Evolutionary conservation across 1,284 basidiomycete genomes (phyloP).

Genomic region (Tilletia walkeri): DNA sequence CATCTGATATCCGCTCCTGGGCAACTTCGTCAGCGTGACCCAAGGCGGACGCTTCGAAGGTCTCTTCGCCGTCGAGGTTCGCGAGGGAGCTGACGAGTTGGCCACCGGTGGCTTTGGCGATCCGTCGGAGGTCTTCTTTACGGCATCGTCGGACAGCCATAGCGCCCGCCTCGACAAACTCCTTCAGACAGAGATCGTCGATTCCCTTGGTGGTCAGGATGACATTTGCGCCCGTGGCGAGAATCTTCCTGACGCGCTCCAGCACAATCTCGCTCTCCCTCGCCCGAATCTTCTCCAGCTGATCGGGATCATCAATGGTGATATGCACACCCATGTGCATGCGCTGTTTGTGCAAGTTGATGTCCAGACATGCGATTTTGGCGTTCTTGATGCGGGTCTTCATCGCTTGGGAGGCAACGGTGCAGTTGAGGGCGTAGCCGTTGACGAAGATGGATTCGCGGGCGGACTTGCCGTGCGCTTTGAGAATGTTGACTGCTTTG

Average conservation of each 20-base stretch:
- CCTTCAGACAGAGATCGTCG: constrained; percentile 95
- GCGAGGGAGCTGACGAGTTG: constrained; percentile 88
- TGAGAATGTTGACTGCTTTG: constrained; percentile 98
- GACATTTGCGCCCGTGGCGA: constrained; percentile 93
- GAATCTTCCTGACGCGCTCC: constrained; percentile 92
- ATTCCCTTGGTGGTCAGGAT: constrained; percentile 98
- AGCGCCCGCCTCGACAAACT: constrained; percentile 97
- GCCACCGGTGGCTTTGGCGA: constrained; percentile 95
- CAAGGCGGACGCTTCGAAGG: constrained; percentile 85
- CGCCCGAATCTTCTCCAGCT: constrained; percentile 90
- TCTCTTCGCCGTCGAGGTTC: constrained; percentile 97
- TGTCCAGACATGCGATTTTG: constrained; percentile 97
- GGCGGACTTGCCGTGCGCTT: constrained; percentile 90
- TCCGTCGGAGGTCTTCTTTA: constrained; percentile 94
- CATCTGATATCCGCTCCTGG: constrained; percentile 96
- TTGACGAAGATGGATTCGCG: constrained; percentile 92
- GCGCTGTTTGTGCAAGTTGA: constrained; percentile 92
- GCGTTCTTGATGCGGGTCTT: constrained; percentile 89
- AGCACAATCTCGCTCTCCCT: constrained; percentile 95
- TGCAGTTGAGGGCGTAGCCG: constrained; percentile 98
- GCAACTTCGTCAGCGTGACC: constrained; percentile 92
- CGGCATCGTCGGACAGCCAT: constrained; percentile 97
- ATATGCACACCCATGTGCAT: constrained; percentile 99
- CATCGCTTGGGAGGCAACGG: constrained; percentile 98
- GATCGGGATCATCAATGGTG: constrained; percentile 92